Evolutionary conservation across 2,329 filamentous ascomycete genomes (phyloP), one percentile per base, ranked within the genome.

Genomic region (Juglanconis oblonga): DNA sequence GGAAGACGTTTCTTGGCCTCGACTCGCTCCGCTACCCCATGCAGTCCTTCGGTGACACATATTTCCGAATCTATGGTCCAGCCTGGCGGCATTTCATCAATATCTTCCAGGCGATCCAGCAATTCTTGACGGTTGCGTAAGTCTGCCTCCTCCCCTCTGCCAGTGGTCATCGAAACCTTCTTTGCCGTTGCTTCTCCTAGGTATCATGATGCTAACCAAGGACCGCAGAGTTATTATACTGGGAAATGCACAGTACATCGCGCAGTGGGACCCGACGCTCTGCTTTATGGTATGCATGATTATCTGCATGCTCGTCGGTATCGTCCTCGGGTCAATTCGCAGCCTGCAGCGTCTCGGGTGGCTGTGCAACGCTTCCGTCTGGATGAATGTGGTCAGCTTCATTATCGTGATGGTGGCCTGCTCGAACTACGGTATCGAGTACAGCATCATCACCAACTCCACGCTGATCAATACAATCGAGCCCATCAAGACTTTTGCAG

Each of bases 321-420:
- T 84, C 59, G 33, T 83, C 9, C 63, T 85, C 3, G 81, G 81
- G 3, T 83, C 85, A 64, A 80, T 87, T 50, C 76, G 84, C 6
- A 85, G 81, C 0, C 72, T 87, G 38, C 77, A 82, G 65, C 71
- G 74, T 9, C 81, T 82, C 55, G 79, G 80, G 4, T 85, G 80
- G 78, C 68, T 86, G 1, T 81, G 83, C 13, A 85, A 84, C 62
- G 65, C 79, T 14, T 77, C 81, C 1, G 78, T 86, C 9, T 86
- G 81, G 79, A 66, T 85, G 54, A 86, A 84, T 62, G 63, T 86
- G 29, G 66, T 81, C 40, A 75, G 81, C 63, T 80, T 86, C 53
- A 76, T 85, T 64, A 79, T 85, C 61, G 80, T 78, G 11, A 84
- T 86, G 79, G 81, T 78, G 29, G 79, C 80, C 4, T 76, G 77